These are phyloP conservation scores for Paxillus ammoniavirescens DNA, from an alignment of 768 basidiomycete species.

Conservation along the genomic window DNA sequence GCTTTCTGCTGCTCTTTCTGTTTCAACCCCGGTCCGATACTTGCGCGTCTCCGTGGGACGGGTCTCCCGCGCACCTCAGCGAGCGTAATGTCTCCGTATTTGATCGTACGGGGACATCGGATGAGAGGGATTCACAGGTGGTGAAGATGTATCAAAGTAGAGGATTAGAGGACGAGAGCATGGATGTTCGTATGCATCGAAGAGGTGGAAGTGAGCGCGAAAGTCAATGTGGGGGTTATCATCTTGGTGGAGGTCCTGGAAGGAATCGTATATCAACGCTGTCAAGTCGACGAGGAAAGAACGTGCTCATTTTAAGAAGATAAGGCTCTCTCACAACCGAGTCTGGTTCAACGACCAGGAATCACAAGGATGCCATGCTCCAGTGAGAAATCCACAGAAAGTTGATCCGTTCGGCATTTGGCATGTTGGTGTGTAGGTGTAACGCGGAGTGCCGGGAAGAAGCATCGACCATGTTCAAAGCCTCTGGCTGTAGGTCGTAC, in stretches of 20 bases:
- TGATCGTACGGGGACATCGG: slow-evolving; percentile 51
- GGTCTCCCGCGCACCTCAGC: slow-evolving; percentile 74
- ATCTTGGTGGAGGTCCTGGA: slow-evolving; percentile 69
- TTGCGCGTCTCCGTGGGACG: slow-evolving; percentile 57
- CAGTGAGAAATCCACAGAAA: too few species aligned
- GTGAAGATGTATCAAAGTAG: slow-evolving; percentile 95
- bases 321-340: slow-evolving; percentile 62
- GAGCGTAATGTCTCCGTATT: slow-evolving; percentile 57
- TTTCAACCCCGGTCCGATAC: slow-evolving; percentile 43
- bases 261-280: neutral
- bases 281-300: neutral
- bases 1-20: slow-evolving; percentile 39
- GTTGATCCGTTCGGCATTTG: too few species aligned
- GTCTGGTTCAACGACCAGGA: slow-evolving; percentile 38
- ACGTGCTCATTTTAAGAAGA: slow-evolving; percentile 58
- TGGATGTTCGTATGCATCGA: slow-evolving; percentile 63
- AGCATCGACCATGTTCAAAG: too few species aligned
- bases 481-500: too few species aligned
- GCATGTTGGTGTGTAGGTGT: too few species aligned
- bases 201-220: slow-evolving; percentile 65
- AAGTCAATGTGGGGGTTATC: slow-evolving; percentile 79
- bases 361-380: too few species aligned
- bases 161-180: slow-evolving; percentile 78
- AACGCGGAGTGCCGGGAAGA: too few species aligned
- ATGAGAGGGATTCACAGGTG: slow-evolving; percentile 50